Conservation (phyloP, 139 green algal species). For the Chlorella sp. region DNA sequence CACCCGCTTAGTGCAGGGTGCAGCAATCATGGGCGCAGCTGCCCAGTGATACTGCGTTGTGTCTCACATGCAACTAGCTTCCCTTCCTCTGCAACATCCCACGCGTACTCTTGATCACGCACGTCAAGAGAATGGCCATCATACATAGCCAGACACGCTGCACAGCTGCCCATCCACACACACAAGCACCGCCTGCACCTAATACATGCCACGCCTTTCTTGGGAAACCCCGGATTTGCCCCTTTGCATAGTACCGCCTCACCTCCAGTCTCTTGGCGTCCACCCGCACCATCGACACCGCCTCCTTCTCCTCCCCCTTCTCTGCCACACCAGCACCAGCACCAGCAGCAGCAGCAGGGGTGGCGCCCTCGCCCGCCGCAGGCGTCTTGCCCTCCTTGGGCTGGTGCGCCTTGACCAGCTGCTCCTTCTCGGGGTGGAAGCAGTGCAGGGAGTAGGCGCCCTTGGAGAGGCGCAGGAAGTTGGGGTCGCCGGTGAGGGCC, state of each 20-base stretch:
- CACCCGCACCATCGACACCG: conserved; percentile 14
- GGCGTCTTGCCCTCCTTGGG: conserved; percentile 20
- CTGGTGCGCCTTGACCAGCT: conserved; percentile 1
- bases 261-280: conserved; percentile 16
- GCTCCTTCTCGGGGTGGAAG: conserved; percentile 38
- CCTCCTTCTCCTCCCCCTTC: not conserved
- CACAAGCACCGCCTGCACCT: no score
- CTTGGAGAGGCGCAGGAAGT: conserved; percentile 37
- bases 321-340: not conserved
- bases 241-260: not conserved
- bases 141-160: no score
- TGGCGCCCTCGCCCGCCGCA: not conserved
- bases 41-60: no score
- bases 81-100: no score
- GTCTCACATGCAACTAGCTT: no score
- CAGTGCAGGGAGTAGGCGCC: conserved; percentile 46
- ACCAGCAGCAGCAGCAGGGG: not conserved
- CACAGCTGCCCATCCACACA: not conserved
- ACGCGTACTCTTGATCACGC: no score
- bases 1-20: no score
- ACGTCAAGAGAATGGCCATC: no score
- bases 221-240: no score
- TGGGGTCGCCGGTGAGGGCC: conserved; percentile 23
- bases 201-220: no score
- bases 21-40: no score